A percentile compares a stretch with the other conserved stretches of the same genome.
Conservation (phyloP, 331 rosid genomes). For the Erythrophleum ivorense region DNA sequence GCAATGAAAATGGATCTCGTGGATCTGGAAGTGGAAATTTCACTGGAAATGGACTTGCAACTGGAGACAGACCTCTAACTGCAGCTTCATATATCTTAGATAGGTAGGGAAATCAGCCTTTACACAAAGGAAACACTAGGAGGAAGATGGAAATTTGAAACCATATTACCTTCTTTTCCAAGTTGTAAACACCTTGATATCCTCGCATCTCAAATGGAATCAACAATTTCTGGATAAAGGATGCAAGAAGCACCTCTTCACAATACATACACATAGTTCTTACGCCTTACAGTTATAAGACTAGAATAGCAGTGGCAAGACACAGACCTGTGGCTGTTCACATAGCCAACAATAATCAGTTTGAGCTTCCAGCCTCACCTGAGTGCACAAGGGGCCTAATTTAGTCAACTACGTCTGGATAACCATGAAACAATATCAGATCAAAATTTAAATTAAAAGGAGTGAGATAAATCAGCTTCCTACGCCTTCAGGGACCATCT, state of each 20-base stretch:
- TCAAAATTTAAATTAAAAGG: background rate
- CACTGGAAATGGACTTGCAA: constrained; percentile 65
- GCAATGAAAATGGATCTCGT: constrained; percentile 68
- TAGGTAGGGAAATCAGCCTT: constrained; percentile 28
- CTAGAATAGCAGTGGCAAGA: constrained; percentile 27
- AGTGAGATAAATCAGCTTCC: constrained; percentile 2
- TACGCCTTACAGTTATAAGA: constrained; percentile 8
- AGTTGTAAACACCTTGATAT: constrained; percentile 85
- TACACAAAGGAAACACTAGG: constrained; percentile 21
- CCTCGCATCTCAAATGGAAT: constrained; percentile 99
- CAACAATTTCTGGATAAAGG: constrained; percentile 66
- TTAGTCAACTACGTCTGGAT: constrained; percentile 22
- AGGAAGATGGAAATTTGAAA: constrained; percentile 26
- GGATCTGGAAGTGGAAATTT: constrained; percentile 86
- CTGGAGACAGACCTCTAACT: constrained; percentile 72
- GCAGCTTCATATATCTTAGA: constrained; percentile 83
- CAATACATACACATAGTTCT: background rate
- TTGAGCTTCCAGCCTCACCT: constrained; percentile 91
- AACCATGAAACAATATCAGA: background rate
- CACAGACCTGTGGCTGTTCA: constrained; percentile 82
- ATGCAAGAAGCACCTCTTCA: constrained; percentile 17
- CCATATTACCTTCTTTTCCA: constrained; percentile 79
- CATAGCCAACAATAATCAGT: constrained; percentile 94
- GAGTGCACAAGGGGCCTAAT: constrained; percentile 25
- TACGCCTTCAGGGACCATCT: constrained; percentile 89